phyloP scores from a whole-genome alignment of 192 early-diverging fungal genomes.

The Pilaira anomala region DNA sequence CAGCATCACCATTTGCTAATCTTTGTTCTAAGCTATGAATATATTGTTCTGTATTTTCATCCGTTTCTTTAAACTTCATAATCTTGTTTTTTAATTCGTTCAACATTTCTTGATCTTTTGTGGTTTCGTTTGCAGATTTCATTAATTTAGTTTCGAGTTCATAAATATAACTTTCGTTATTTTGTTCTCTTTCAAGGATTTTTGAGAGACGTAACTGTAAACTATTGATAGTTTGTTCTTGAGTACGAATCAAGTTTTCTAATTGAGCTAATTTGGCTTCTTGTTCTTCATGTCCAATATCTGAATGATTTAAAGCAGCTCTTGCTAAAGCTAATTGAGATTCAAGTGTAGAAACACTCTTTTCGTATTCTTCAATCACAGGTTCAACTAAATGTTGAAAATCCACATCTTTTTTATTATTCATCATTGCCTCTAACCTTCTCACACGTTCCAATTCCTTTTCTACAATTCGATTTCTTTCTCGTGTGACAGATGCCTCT shows the following conservation, averaged over 20 bases:
- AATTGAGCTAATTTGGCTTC: constrained; percentile 46
- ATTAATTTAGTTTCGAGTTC: constrained; percentile 37
- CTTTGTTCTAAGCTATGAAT: constrained; percentile 40
- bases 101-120: constrained; percentile 35
- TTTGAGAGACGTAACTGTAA: constrained; percentile 40
- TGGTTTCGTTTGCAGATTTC: constrained; percentile 26
- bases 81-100: constrained; percentile 37
- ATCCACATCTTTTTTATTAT: constrained; percentile 27
- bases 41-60: constrained; percentile 43
- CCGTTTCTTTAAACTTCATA: constrained; percentile 54
- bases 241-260: constrained; percentile 40
- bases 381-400: constrained; percentile 58
- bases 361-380: constrained; percentile 72
- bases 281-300: constrained; percentile 54
- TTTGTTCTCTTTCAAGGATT: constrained; percentile 45
- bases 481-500: constrained; percentile 26
- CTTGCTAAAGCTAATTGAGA: constrained; percentile 53
- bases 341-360: constrained; percentile 60
- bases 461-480: constrained; percentile 26
- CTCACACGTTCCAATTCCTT: constrained; percentile 21
- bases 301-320: constrained; percentile 54
- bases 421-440: not conserved
- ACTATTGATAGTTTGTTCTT: constrained; percentile 43
- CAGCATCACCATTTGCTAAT: constrained; percentile 25
- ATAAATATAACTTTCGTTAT: constrained; percentile 50